phyloP scores from a whole-genome alignment of 2,329 filamentous ascomycete species.

The Colletotrichum sp. region DNA sequence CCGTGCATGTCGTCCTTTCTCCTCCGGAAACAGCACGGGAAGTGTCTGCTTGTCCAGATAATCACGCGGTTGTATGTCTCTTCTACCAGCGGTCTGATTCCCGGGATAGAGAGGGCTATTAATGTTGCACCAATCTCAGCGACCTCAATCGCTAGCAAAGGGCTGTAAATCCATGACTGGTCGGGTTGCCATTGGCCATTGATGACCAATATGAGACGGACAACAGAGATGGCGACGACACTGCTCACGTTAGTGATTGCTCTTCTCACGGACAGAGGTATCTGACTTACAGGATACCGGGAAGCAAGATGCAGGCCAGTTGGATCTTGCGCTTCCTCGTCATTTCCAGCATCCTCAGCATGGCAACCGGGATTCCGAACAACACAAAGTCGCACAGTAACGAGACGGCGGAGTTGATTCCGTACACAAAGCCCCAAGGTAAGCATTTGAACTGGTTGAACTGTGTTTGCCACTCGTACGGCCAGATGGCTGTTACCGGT shows the following conservation, averaged over 20 bases:
- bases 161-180: constrained; percentile 55
- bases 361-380: constrained; percentile 53
- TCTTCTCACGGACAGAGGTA: rapidly evolving
- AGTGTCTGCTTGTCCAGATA: not conserved
- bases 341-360: constrained; percentile 51
- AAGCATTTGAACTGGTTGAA: constrained; percentile 47
- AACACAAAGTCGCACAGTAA: constrained; percentile 54
- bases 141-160: constrained; percentile 53
- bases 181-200: constrained; percentile 51
- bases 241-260: constrained; percentile 26
- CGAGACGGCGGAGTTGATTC: constrained; percentile 53
- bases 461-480: constrained; percentile 51
- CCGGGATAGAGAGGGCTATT: constrained; percentile 55
- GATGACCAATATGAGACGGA: constrained; percentile 52
- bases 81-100: constrained; percentile 46
- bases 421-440: constrained; percentile 56
- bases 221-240: constrained; percentile 52
- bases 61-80: not conserved
- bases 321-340: constrained; percentile 49
- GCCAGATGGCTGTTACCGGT: constrained; percentile 56
- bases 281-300: constrained; percentile 49
- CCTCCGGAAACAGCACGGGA: not conserved
- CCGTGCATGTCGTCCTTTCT: not conserved
- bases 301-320: constrained; percentile 50
- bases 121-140: constrained; percentile 55